A percentile compares a stretch with the other conserved stretches of the same genome.
phyloP scores from a whole-genome alignment of 2,329 filamentous ascomycete genomes.

The Aspergillus hortae region DNA sequence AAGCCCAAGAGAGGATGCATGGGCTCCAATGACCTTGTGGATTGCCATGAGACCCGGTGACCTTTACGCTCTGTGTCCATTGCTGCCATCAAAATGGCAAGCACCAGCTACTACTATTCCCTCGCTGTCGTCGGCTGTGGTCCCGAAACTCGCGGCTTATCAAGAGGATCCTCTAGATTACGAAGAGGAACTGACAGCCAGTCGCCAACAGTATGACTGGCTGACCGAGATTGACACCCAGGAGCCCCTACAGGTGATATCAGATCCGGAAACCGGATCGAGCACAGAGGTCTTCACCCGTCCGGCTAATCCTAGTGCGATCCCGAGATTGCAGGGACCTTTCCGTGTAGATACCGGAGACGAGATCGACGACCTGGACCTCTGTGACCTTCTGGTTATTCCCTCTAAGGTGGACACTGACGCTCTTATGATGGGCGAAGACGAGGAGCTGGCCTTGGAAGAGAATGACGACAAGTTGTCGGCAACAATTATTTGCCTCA shows the following conservation, averaged over 20 bases:
- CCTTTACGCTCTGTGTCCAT: constrained; percentile 86
- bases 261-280: constrained; percentile 35
- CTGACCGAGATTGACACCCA: constrained; percentile 54
- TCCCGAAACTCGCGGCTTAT: constrained; percentile 60
- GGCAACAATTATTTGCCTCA: constrained; percentile 55
- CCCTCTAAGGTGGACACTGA: constrained; percentile 51
- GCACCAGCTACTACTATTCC: constrained; percentile 72
- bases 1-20: constrained; percentile 59
- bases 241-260: constrained; percentile 42
- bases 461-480: constrained; percentile 50
- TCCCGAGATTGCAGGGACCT: constrained; percentile 61
- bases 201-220: constrained; percentile 59
- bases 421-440: constrained; percentile 51
- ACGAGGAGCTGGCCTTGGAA: constrained; percentile 42
- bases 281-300: constrained; percentile 55
- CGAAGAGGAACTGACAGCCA: constrained; percentile 45
- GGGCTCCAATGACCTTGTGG: constrained; percentile 96
- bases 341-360: constrained; percentile 53
- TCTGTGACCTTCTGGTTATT: constrained; percentile 60
- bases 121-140: constrained; percentile 76
- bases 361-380: constrained; percentile 51
- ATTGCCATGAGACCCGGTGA: constrained; percentile 93
- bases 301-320: constrained; percentile 51
- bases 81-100: constrained; percentile 83
- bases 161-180: constrained; percentile 39